These are phyloP conservation scores for Neonectria sp. DNA, from an alignment of 2,329 filamentous ascomycete species.

Conservation along the genomic window DNA sequence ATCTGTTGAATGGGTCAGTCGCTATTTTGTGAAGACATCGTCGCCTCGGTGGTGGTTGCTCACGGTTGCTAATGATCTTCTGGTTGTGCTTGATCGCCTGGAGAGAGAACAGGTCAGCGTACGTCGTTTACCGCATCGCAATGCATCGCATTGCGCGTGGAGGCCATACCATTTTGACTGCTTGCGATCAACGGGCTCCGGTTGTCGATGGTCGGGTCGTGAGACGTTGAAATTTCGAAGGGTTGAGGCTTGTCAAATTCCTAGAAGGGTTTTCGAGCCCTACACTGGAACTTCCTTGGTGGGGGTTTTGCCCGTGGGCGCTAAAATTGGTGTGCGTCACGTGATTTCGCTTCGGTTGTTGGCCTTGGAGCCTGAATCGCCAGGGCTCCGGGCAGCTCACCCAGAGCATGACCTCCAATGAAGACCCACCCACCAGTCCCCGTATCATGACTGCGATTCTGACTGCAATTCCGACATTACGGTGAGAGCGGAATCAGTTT, in stretches of 20 bases:
- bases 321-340: slow-evolving; percentile 44
- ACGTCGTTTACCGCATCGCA: slow-evolving; percentile 34
- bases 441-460: not conserved
- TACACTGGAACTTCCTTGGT: slow-evolving; percentile 55
- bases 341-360: slow-evolving; percentile 28
- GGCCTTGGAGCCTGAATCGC: slow-evolving; percentile 7
- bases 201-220: slow-evolving; percentile 60
- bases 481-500: not conserved
- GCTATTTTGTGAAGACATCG: slow-evolving; percentile 47
- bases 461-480: not conserved
- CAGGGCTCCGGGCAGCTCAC: not conserved
- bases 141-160: slow-evolving; percentile 41
- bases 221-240: slow-evolving; percentile 57
- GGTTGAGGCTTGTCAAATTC: slow-evolving; percentile 58
- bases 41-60: slow-evolving; percentile 59
- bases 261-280: slow-evolving; percentile 60
- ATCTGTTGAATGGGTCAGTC: slow-evolving; percentile 72
- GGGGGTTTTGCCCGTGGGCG: slow-evolving; percentile 45
- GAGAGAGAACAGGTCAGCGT: slow-evolving; percentile 51
- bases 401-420: not conserved
- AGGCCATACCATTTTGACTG: slow-evolving; percentile 68
- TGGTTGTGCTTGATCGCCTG: slow-evolving; percentile 99
- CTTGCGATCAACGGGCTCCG: slow-evolving; percentile 66
- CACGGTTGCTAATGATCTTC: slow-evolving; percentile 96
- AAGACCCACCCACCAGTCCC: not conserved